Percentiles rank a stretch among this genome's conserved stretches.
Conservation (phyloP, 2,329 filamentous ascomycete genomes). For the Colletotrichum tofieldiae region DNA sequence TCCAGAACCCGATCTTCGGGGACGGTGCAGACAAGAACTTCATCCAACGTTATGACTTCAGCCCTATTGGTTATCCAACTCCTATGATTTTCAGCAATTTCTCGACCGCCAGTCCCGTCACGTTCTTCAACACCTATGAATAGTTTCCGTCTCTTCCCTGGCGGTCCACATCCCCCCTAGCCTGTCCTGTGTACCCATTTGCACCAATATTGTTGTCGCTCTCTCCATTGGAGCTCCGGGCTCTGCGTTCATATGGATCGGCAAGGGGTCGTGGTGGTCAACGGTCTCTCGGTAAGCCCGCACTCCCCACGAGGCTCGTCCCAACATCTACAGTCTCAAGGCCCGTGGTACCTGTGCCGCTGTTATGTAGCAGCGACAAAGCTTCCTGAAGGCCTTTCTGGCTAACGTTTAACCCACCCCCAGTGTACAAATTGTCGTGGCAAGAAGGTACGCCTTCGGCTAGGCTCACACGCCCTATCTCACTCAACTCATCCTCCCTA, state of each 20-base stretch:
- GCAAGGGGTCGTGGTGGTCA: constrained; percentile 25
- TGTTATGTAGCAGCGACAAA: background rate
- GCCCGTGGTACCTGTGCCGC: background rate
- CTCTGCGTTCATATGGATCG: constrained; percentile 15
- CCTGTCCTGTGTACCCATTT: background rate
- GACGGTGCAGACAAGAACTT: background rate
- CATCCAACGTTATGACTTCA: background rate
- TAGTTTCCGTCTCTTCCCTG: background rate
- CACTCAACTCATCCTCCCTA: constrained; percentile 17
- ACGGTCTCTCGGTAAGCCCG: constrained; percentile 36
- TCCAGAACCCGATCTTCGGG: constrained; percentile 4
- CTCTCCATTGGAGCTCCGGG: background rate
- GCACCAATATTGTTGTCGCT: background rate
- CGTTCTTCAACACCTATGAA: background rate
- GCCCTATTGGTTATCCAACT: constrained; percentile 1
- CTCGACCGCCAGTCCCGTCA: background rate
- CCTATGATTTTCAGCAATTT: background rate
- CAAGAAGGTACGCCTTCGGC: constrained; percentile 23
- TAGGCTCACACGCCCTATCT: background rate
- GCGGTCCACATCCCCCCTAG: background rate
- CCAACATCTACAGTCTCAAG: background rate
- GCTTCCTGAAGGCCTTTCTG: background rate
- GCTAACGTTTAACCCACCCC: background rate
- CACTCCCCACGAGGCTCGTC: background rate
- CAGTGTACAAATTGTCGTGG: constrained; percentile 35